phyloP scores from a whole-genome alignment of 2,329 filamentous ascomycete genomes.

The Lanzia echinophila region DNA sequence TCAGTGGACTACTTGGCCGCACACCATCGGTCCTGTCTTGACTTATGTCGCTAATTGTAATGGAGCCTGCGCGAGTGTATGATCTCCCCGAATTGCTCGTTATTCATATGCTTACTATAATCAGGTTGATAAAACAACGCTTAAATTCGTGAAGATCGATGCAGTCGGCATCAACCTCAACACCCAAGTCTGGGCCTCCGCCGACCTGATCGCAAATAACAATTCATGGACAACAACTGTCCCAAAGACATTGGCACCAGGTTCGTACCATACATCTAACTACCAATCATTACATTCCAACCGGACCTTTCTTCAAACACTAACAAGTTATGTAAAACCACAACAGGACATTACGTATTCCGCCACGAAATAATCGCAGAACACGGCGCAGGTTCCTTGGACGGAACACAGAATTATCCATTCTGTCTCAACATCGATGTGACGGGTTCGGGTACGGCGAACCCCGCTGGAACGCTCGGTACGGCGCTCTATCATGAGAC shows the following conservation, averaged over 20 bases:
- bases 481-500: slow-evolving; percentile 35
- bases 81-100: slow-evolving; percentile 13
- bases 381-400: slow-evolving; percentile 22
- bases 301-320: neutral
- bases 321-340: slow-evolving; percentile 29
- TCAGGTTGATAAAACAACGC: neutral
- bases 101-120: neutral
- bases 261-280: neutral
- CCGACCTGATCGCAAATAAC: neutral
- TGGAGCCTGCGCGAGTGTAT: slow-evolving; percentile 34
- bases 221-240: slow-evolving; percentile 3
- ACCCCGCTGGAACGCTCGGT: slow-evolving; percentile 31
- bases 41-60: slow-evolving; percentile 28
- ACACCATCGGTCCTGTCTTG: slow-evolving; percentile 36
- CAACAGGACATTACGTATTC: slow-evolving; percentile 44
- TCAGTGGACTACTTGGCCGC: slow-evolving; percentile 45
- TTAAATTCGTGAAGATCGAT: slow-evolving; percentile 7
- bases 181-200: slow-evolving; percentile 3
- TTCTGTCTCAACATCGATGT: slow-evolving; percentile 44
- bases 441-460: slow-evolving; percentile 35
- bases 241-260: slow-evolving; percentile 1
- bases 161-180: neutral
- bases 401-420: slow-evolving; percentile 44
- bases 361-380: slow-evolving; percentile 42
- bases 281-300: neutral